Evolutionary conservation across 2,329 filamentous ascomycete species (phyloP).

Genomic region (Ascomycota sp.): DNA sequence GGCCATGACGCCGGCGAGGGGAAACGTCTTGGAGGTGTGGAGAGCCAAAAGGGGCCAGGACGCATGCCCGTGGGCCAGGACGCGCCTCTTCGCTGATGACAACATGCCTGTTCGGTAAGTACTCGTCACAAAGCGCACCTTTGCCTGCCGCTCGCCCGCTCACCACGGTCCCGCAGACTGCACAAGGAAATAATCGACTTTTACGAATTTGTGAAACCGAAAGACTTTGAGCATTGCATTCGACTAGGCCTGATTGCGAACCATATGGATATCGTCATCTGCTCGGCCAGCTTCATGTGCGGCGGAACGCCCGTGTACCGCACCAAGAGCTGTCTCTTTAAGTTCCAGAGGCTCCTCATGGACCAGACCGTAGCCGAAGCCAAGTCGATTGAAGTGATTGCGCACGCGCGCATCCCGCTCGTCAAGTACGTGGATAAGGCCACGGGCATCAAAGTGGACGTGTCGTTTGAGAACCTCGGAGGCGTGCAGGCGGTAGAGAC

Average conservation of each 20-base stretch:
- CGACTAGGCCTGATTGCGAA: slow-evolving; percentile 53
- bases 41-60: slow-evolving; percentile 18
- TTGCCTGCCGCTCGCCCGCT: no score
- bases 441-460: slow-evolving; percentile 69
- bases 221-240: slow-evolving; percentile 54
- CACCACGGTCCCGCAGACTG: slow-evolving; percentile 37
- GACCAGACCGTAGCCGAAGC: slow-evolving; percentile 33
- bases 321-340: slow-evolving; percentile 34
- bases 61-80: slow-evolving; percentile 40
- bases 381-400: slow-evolving; percentile 45
- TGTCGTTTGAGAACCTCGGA: slow-evolving; percentile 84
- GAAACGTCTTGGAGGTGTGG: slow-evolving; percentile 33
- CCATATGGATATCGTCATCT: slow-evolving; percentile 79
- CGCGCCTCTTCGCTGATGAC: slow-evolving; percentile 31
- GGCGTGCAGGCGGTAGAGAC: slow-evolving; percentile 65
- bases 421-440: slow-evolving; percentile 70
- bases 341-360: slow-evolving; percentile 40
- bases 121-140: no score
- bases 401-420: slow-evolving; percentile 66
- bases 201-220: slow-evolving; percentile 64
- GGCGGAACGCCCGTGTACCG: slow-evolving; percentile 27
- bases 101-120: slow-evolving; percentile 35
- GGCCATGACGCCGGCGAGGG: slow-evolving; percentile 27
- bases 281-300: slow-evolving; percentile 36
- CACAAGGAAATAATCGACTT: slow-evolving; percentile 86